These are phyloP conservation scores for Solanum hybrid DNA, from an alignment of 305 asterid species.

Conservation along the genomic window DNA sequence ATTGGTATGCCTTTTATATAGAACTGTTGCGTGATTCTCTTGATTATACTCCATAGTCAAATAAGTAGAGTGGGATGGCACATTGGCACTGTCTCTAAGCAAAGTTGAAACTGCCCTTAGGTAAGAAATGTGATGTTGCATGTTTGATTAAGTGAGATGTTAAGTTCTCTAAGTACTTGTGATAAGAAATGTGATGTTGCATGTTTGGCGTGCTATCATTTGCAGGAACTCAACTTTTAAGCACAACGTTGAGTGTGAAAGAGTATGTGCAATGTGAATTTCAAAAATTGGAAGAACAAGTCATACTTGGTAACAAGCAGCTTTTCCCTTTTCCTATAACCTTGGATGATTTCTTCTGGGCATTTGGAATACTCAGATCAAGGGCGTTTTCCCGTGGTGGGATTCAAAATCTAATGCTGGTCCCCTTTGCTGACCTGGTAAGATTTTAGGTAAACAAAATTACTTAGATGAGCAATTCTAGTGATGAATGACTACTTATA, in stretches of 20 bases:
- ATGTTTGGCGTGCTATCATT: constrained; percentile 1
- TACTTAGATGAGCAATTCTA: not conserved
- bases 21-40: not conserved
- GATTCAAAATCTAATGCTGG: constrained; percentile 71
- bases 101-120: not conserved
- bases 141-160: not conserved
- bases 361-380: constrained; percentile 88
- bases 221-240: constrained; percentile 77
- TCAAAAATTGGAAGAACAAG: constrained; percentile 52
- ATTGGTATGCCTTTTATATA: not conserved
- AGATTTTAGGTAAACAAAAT: constrained; percentile 7
- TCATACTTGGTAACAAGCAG: constrained; percentile 64
- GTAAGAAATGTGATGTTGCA: not conserved
- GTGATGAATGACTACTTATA: not conserved
- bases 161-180: not conserved
- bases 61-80: not conserved
- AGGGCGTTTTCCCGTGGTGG: constrained; percentile 82
- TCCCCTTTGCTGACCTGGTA: constrained; percentile 95
- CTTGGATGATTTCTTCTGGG: constrained; percentile 88
- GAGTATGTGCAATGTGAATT: constrained; percentile 77
- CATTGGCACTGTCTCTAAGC: not conserved
- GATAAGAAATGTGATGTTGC: not conserved
- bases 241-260: constrained; percentile 84
- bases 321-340: constrained; percentile 68
- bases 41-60: not conserved